Evolutionary conservation across 73 alveolate species (phyloP).

Genomic region (Paramecium octaurelia): DNA sequence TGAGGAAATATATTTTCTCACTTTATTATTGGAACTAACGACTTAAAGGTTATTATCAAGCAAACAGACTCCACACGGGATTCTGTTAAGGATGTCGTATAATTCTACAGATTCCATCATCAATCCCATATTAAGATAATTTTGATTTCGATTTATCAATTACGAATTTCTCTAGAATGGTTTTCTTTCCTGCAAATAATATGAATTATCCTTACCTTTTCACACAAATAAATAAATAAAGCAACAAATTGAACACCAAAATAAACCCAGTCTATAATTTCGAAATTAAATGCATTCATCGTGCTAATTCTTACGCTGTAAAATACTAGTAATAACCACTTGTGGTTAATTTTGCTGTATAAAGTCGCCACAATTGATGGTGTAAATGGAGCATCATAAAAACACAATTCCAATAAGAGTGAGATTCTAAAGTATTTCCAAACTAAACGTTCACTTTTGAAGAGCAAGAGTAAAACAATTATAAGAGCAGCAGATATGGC

Average conservation of each 20-base stretch:
- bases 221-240: background rate
- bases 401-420: background rate
- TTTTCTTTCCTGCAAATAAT: background rate
- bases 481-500: background rate
- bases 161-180: background rate
- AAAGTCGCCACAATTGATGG: background rate
- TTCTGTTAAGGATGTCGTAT: background rate
- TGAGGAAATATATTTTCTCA: background rate
- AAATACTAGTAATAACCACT: background rate
- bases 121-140: background rate
- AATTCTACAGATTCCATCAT: background rate
- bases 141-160: background rate
- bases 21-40: background rate
- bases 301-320: background rate
- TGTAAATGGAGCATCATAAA: background rate
- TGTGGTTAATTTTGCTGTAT: background rate
- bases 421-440: background rate
- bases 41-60: background rate
- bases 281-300: background rate
- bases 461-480: background rate
- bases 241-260: background rate
- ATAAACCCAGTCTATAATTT: background rate
- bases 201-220: background rate
- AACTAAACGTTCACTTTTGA: slow-evolving; percentile 2
- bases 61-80: background rate